These are phyloP conservation scores for Nakazawaea ernobii DNA, from an alignment of 805 yeast species.

Conservation along the genomic window DNA sequence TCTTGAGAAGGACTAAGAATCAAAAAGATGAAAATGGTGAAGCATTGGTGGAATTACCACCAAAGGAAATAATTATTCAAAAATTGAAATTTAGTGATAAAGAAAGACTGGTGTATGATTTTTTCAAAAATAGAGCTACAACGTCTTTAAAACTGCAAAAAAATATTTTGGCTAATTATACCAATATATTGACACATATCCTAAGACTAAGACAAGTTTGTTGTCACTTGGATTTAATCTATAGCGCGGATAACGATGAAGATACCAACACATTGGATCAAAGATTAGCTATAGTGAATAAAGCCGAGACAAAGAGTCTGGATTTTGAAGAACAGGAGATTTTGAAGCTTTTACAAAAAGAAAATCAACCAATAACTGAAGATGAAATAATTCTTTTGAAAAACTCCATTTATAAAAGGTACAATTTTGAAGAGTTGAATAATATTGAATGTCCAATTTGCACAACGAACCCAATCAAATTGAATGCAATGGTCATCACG, in stretches of 20 bases:
- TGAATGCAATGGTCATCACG: slow-evolving; percentile 46
- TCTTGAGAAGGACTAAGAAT: slow-evolving; percentile 78
- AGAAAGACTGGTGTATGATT: slow-evolving; percentile 62
- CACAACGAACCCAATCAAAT: slow-evolving; percentile 56
- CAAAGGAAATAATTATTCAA: slow-evolving; percentile 66
- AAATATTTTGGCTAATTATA: slow-evolving; percentile 62
- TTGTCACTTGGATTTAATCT: slow-evolving; percentile 71
- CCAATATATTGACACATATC: slow-evolving; percentile 77
- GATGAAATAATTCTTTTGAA: slow-evolving; percentile 21
- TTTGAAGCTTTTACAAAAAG: slow-evolving; percentile 21
- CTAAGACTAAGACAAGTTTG: slow-evolving; percentile 82
- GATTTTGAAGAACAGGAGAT: slow-evolving; percentile 11
- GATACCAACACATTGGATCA: slow-evolving; percentile 14
- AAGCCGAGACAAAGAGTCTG: slow-evolving; percentile 12
- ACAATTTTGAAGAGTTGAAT: slow-evolving; percentile 26
- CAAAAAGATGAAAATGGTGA: slow-evolving; percentile 74
- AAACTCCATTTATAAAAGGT: slow-evolving; percentile 24
- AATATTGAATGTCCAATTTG: slow-evolving; percentile 82
- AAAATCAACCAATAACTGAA: slow-evolving; percentile 16
- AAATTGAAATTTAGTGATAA: slow-evolving; percentile 58
- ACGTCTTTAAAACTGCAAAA: slow-evolving; percentile 59
- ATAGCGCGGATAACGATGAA: slow-evolving; percentile 44
- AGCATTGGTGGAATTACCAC: slow-evolving; percentile 70
- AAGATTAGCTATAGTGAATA: slow-evolving; percentile 19
- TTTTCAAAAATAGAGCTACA: slow-evolving; percentile 64